These are phyloP conservation scores for Trichomonas vaginalis DNA, from an alignment of 208 protist species.

Conservation along the genomic window DNA sequence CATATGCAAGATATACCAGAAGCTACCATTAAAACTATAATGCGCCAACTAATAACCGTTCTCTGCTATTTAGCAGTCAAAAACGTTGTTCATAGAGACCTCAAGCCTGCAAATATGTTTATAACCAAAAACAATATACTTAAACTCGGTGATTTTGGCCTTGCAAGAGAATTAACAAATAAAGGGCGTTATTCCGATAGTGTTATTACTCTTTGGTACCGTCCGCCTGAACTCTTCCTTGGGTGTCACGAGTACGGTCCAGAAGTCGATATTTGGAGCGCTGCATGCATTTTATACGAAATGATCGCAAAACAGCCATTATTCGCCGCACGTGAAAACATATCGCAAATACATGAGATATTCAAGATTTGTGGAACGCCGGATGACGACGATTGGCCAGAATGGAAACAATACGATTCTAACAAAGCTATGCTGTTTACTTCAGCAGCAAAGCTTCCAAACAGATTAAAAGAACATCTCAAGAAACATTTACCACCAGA, in stretches of 20 bases:
- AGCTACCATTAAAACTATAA: neutral
- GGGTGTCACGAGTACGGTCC: neutral
- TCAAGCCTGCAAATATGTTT: conserved; percentile 3
- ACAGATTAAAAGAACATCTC: neutral
- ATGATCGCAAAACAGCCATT: neutral
- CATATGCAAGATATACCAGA: neutral
- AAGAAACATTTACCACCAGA: neutral
- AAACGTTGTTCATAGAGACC: neutral
- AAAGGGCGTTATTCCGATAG: neutral
- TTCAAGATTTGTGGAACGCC: neutral
- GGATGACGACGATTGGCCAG: neutral
- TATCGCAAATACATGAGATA: neutral
- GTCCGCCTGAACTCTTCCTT: neutral
- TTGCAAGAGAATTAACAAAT: neutral
- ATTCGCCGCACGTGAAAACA: neutral
- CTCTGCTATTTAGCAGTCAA: neutral
- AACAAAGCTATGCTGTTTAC: neutral
- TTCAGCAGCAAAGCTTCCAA: neutral
- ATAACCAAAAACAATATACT: neutral
- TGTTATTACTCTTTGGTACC: neutral
- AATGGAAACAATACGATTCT: neutral
- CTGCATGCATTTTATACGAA: neutral
- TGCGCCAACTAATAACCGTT: neutral
- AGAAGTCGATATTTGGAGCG: neutral
- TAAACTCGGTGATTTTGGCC: neutral